These are phyloP conservation scores for Datura wrightii DNA, from an alignment of 257 asterid species.

Conservation along the genomic window DNA sequence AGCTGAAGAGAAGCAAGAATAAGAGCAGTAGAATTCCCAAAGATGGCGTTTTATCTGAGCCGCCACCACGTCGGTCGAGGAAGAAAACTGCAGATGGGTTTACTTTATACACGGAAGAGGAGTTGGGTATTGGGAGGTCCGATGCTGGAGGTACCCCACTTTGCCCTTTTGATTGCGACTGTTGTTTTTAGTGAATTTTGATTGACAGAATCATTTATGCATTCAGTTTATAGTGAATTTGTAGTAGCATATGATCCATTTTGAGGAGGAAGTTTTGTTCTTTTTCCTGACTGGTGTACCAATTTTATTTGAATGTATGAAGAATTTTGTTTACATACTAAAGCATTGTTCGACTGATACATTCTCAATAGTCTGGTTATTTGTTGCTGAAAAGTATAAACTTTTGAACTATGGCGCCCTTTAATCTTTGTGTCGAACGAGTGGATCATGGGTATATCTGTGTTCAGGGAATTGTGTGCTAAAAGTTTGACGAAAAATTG, in stretches of 20 bases:
- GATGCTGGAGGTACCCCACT: slow-evolving; percentile 71
- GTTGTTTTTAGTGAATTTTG: slow-evolving; percentile 62
- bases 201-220: too few relatives aligned
- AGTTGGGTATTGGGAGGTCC: slow-evolving; percentile 61
- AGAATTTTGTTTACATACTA: neutral
- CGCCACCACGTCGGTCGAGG: slow-evolving; percentile 38
- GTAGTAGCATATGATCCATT: neutral
- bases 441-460: neutral
- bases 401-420: neutral
- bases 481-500: neutral
- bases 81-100: slow-evolving; percentile 72
- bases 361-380: neutral
- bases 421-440: neutral
- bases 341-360: neutral
- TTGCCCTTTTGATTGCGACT: slow-evolving; percentile 81
- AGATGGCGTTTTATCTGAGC: slow-evolving; percentile 28
- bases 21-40: slow-evolving; percentile 31
- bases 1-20: slow-evolving; percentile 40
- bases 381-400: neutral
- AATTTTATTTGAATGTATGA: neutral
- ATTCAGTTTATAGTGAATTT: neutral
- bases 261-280: neutral
- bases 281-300: neutral
- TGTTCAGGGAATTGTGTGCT: neutral
- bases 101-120: slow-evolving; percentile 68